phyloP scores from a whole-genome alignment of 208 protist species.

The Novymonas esmeraldas region DNA sequence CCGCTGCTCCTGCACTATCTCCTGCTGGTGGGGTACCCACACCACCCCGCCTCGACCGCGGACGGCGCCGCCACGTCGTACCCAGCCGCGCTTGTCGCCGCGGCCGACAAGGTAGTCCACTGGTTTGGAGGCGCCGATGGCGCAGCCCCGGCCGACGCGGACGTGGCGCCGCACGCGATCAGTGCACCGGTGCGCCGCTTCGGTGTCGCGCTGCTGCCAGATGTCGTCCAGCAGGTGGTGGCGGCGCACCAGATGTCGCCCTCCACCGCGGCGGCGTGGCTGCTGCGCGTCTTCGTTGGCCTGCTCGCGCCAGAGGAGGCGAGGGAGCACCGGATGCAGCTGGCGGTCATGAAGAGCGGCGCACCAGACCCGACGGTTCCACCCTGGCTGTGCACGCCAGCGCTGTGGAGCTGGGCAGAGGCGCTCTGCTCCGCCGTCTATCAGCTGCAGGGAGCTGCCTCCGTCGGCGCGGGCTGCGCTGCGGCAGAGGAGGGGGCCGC shows the following conservation, averaged over 20 bases:
- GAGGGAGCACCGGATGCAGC: neutral
- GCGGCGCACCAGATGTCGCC: conserved; percentile 16
- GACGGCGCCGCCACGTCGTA: neutral
- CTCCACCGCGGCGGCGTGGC: conserved; percentile 20
- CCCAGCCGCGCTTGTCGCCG: conserved; percentile 3
- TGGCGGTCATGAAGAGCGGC: neutral
- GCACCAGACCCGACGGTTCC: conserved; percentile 5
- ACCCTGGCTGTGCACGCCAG: neutral
- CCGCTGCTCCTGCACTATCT: conserved; percentile 20
- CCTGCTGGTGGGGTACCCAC: conserved; percentile 22
- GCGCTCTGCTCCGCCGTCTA: conserved; percentile 16
- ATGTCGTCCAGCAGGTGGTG: conserved; percentile 22
- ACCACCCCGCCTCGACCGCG: neutral
- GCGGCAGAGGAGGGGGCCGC: neutral
- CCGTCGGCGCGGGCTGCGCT: too few relatives aligned
- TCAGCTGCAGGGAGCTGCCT: conserved; percentile 6
- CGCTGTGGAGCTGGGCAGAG: conserved; percentile 9
- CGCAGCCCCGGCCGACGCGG: neutral
- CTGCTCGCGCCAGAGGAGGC: conserved; percentile 8
- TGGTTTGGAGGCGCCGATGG: conserved; percentile 10
- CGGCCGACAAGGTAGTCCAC: neutral
- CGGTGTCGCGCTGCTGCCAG: conserved; percentile 9
- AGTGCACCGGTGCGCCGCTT: conserved; percentile 7
- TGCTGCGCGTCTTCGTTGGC: conserved; percentile 22
- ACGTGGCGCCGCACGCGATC: neutral